These are phyloP conservation scores for Cynanchum wilfordii DNA, from an alignment of 257 asterid genomes.

Conservation along the genomic window DNA sequence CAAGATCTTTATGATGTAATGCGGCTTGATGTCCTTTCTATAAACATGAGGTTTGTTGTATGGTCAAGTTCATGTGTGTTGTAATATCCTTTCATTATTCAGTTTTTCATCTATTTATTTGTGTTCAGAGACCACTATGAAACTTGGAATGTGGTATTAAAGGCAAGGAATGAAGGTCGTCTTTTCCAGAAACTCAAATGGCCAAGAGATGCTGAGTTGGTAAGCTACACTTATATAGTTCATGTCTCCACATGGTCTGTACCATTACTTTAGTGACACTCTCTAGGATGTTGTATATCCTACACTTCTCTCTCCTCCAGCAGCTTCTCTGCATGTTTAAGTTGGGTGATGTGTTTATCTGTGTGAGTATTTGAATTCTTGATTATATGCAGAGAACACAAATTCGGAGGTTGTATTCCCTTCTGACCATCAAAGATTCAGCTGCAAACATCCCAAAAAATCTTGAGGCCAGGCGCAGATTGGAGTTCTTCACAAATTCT, in stretches of 20 bases:
- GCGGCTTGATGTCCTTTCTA: constrained; percentile 64
- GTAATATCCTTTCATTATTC: constrained; percentile 7
- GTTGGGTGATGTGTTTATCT: not conserved
- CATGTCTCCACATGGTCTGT: not conserved
- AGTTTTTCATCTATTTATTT: constrained; percentile 12
- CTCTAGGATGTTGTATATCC: not conserved
- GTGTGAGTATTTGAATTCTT: not conserved
- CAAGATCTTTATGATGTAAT: constrained; percentile 96
- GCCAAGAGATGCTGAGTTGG: constrained; percentile 86
- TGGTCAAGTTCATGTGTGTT: constrained; percentile 1
- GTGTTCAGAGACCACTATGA: constrained; percentile 61
- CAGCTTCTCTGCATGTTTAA: not conserved
- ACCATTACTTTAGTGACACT: not conserved
- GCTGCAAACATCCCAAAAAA: constrained; percentile 82
- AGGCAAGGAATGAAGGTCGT: constrained; percentile 87
- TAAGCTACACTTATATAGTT: constrained; percentile 21
- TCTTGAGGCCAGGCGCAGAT: constrained; percentile 92
- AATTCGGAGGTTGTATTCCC: constrained; percentile 72
- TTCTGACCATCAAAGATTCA: constrained; percentile 82
- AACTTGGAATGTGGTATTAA: constrained; percentile 65
- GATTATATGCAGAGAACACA: constrained; percentile 59
- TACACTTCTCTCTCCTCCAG: not conserved
- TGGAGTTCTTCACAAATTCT: constrained; percentile 87
- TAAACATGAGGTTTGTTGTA: constrained; percentile 69
- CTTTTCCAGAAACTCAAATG: constrained; percentile 88